These are phyloP conservation scores for Stylonectria norvegica DNA, from an alignment of 2,329 filamentous ascomycete species.

Conservation along the genomic window DNA sequence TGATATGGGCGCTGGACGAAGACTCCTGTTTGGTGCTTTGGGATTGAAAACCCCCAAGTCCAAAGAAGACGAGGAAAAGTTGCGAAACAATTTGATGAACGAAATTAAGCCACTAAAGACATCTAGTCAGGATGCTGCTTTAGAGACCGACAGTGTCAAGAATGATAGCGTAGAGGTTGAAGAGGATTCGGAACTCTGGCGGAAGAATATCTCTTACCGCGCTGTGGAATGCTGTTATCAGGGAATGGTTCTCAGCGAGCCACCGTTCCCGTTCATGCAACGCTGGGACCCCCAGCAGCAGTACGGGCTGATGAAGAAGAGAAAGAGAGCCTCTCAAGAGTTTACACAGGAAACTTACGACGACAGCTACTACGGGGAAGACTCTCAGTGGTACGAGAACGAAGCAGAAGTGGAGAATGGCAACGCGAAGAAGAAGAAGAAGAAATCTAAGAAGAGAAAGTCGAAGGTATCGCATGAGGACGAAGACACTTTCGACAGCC, in stretches of 20 bases:
- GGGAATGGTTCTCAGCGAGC: conserved; percentile 64
- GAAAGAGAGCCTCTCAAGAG: conserved; percentile 48
- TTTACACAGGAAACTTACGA: conserved; percentile 31
- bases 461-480: conserved; percentile 15
- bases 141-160: conserved; percentile 6
- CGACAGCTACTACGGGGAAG: conserved; percentile 28
- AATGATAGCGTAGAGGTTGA: conserved; percentile 10
- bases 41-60: conserved; percentile 66
- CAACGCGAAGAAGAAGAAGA: conserved; percentile 32
- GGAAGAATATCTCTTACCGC: conserved; percentile 66
- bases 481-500: conserved; percentile 6
- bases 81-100: conserved; percentile 58
- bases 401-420: conserved; percentile 35
- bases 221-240: conserved; percentile 84
- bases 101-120: conserved; percentile 43
- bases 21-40: conserved; percentile 69
- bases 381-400: conserved; percentile 29
- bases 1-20: conserved; percentile 58
- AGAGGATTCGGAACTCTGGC: conserved; percentile 64
- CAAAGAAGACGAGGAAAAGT: conserved; percentile 63
- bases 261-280: conserved; percentile 87
- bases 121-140: conserved; percentile 24
- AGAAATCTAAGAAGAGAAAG: conserved; percentile 40
- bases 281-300: conserved; percentile 79
- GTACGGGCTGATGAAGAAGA: conserved; percentile 41